phyloP scores from a whole-genome alignment of 192 early-diverging fungal genomes.

The Backusella westeae region DNA sequence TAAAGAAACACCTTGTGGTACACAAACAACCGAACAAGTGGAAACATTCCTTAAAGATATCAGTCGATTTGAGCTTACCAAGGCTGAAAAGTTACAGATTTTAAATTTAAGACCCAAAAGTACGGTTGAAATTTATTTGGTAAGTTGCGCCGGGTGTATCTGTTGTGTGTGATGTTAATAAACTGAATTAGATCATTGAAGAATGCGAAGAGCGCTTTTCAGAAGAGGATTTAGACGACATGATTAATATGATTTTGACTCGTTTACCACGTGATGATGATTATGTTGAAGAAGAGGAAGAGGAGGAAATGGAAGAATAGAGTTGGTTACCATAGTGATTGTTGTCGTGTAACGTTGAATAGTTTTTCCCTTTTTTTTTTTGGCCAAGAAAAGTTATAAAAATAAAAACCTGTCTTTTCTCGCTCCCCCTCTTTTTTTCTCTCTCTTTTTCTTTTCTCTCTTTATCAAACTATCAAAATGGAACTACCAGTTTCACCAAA shows the following conservation, averaged over 20 bases:
- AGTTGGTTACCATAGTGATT: not conserved
- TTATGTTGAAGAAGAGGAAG: conserved; percentile 29
- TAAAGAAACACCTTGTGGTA: conserved; percentile 52
- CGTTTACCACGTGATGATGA: conserved; percentile 54
- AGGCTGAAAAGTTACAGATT: conserved; percentile 74
- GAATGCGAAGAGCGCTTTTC: conserved; percentile 67
- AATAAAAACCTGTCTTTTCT: not conserved
- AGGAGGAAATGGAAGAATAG: conserved; percentile 18
- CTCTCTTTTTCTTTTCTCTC: not conserved
- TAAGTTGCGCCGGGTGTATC: conserved; percentile 18
- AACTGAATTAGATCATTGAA: conserved; percentile 51
- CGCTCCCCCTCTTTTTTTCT: not conserved
- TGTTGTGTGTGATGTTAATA: too few species aligned
- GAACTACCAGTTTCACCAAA: not conserved
- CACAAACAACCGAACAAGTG: conserved; percentile 57
- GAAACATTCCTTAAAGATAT: conserved; percentile 43
- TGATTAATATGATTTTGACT: conserved; percentile 46
- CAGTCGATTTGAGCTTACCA: conserved; percentile 53
- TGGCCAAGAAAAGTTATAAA: conserved; percentile 1
- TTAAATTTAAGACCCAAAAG: conserved; percentile 67
- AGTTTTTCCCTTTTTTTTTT: not conserved
- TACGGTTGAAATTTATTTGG: conserved; percentile 63
- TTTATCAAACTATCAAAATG: conserved; percentile 8
- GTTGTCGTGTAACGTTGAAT: not conserved
- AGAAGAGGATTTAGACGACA: conserved; percentile 47